Percentiles rank a stretch among this genome's conserved stretches.
These are phyloP conservation scores for Mycena filopes DNA, from an alignment of 768 basidiomycete genomes.

Conservation along the genomic window DNA sequence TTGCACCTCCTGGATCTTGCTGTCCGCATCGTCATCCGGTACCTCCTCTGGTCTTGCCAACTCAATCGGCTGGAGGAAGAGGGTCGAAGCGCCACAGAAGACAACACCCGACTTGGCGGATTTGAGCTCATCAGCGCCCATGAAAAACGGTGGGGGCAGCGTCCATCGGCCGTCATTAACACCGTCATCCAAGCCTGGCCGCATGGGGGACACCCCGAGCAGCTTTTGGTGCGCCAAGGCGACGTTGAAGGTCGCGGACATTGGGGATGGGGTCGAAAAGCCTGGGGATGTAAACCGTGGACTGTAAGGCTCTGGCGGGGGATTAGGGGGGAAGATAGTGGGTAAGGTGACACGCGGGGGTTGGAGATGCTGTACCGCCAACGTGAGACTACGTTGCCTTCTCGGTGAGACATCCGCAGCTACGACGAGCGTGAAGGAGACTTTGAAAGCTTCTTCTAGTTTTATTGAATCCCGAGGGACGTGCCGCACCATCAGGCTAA, in stretches of 20 bases:
- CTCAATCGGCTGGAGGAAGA: slow-evolving; percentile 57
- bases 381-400: slow-evolving; percentile 52
- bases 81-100: slow-evolving; percentile 63
- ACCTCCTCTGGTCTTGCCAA: slow-evolving; percentile 39
- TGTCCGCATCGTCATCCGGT: slow-evolving; percentile 31
- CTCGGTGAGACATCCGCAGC: slow-evolving; percentile 55
- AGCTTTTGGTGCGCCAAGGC: slow-evolving; percentile 63
- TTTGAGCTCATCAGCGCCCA: slow-evolving; percentile 49
- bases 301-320: slow-evolving; percentile 42
- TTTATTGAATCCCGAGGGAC: slow-evolving; percentile 56
- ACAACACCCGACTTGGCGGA: slow-evolving; percentile 46
- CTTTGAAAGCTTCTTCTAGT: slow-evolving; percentile 69
- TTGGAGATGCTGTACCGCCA: slow-evolving; percentile 77
- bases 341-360: slow-evolving; percentile 46
- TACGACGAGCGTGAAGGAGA: slow-evolving; percentile 64
- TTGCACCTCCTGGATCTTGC: slow-evolving; percentile 54
- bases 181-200: slow-evolving; percentile 35
- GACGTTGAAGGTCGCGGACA: slow-evolving; percentile 60
- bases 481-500: slow-evolving; percentile 65
- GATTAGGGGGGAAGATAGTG: slow-evolving; percentile 21
- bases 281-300: slow-evolving; percentile 60
- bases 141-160: slow-evolving; percentile 61
- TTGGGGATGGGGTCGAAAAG: slow-evolving; percentile 62
- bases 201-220: slow-evolving; percentile 53
- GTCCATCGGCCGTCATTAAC: slow-evolving; percentile 28